These are phyloP conservation scores for Ulota crispa DNA, from an alignment of 225 moss, liverwort and hornwort species.

Conservation along the genomic window DNA sequence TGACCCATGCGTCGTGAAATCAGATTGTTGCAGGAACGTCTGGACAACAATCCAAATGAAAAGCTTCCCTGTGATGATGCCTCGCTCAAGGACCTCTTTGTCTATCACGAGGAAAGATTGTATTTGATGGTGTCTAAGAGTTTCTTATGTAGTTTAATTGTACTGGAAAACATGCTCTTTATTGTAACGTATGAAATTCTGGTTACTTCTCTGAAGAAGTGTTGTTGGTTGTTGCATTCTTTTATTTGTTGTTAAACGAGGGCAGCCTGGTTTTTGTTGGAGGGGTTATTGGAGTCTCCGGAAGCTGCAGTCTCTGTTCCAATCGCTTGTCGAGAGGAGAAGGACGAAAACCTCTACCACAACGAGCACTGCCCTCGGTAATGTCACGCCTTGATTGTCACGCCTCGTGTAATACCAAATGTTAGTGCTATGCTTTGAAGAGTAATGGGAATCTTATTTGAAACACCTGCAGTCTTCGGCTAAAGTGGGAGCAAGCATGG, in stretches of 20 bases:
- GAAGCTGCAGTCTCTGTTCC: constrained; percentile 46
- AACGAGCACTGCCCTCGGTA: constrained; percentile 52
- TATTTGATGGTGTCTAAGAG: background rate
- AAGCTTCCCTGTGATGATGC: background rate
- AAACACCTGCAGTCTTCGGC: constrained; percentile 29
- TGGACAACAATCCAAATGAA: background rate
- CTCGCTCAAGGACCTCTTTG: background rate
- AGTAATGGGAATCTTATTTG: background rate
- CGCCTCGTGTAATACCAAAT: background rate
- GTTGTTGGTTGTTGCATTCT: background rate
- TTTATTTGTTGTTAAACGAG: background rate
- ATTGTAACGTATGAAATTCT: background rate
- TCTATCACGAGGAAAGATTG: background rate
- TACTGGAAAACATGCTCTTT: background rate
- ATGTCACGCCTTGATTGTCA: background rate
- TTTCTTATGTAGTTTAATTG: background rate
- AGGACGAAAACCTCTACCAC: constrained; percentile 55
- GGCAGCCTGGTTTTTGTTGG: constrained; percentile 63
- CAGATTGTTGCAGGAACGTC: background rate
- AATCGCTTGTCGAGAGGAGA: constrained; percentile 38
- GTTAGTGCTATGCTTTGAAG: background rate
- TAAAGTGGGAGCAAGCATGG: constrained; percentile 43
- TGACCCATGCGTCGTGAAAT: background rate
- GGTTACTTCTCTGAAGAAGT: background rate
- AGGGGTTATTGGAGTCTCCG: constrained; percentile 46